Conservation (phyloP, 2,329 filamentous ascomycete species). For the Corinectria fuckeliana region DNA sequence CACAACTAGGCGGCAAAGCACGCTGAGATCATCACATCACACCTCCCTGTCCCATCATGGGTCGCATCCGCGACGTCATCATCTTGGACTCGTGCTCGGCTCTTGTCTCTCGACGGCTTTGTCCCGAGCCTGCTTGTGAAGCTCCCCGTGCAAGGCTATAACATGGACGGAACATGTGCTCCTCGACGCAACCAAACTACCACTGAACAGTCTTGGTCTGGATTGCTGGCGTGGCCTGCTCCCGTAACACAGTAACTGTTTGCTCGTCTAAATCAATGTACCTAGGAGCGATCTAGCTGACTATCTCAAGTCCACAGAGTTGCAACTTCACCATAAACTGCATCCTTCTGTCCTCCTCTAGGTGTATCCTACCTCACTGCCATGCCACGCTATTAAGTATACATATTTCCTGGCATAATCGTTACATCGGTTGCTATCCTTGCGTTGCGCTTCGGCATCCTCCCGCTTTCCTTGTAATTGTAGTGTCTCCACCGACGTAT, state of each 20-base stretch:
- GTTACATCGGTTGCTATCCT: neutral
- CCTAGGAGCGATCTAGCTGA: neutral
- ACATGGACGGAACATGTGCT: neutral
- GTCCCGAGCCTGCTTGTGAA: neutral
- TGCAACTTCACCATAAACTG: neutral
- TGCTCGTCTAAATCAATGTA: neutral
- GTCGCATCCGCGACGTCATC: slow-evolving; percentile 9
- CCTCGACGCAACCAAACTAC: neutral
- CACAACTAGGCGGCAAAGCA: neutral
- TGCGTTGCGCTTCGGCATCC: neutral
- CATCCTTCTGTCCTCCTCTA: neutral
- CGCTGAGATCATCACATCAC: slow-evolving; percentile 5
- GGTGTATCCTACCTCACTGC: neutral
- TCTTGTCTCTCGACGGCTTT: neutral
- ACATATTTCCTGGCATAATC: neutral
- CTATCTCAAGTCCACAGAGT: neutral
- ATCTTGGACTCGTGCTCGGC: neutral
- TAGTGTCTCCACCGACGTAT: neutral
- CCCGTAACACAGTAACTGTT: neutral
- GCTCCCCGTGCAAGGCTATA: neutral
- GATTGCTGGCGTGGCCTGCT: neutral
- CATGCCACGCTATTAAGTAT: neutral
- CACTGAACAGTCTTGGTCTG: neutral
- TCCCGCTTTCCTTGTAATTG: neutral
- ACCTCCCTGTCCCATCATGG: slow-evolving; percentile 3